Conservation (phyloP, 208 protist species). For the Crithidia expoeki region DNA sequence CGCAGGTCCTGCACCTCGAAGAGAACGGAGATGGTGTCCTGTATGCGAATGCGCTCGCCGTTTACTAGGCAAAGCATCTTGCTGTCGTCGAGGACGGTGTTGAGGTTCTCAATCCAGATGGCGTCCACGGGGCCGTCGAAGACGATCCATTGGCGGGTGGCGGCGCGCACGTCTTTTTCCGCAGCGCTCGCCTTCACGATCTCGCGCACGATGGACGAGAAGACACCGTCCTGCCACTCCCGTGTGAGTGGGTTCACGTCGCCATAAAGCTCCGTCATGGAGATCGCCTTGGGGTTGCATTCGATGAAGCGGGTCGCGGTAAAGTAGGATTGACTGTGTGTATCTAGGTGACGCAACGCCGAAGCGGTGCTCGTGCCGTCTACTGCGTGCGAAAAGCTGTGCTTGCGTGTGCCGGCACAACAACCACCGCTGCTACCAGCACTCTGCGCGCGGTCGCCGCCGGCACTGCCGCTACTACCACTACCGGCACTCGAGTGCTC, state of each 20-base stretch:
- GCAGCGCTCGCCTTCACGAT: constrained; percentile 63
- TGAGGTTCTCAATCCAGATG: constrained; percentile 99
- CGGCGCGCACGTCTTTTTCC: not conserved
- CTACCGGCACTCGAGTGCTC: not conserved
- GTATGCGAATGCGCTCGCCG: constrained; percentile 96
- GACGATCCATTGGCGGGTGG: constrained; percentile 93
- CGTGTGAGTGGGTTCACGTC: constrained; percentile 93
- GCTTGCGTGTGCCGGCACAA: not conserved
- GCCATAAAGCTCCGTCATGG: constrained; percentile 96
- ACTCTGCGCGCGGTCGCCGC: constrained; percentile 9
- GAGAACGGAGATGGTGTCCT: constrained; percentile 89
- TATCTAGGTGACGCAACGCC: constrained; percentile 40
- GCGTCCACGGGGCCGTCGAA: constrained; percentile 99
- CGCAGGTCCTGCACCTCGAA: constrained; percentile 99
- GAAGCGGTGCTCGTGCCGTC: not conserved
- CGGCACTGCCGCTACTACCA: not conserved
- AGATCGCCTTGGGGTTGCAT: constrained; percentile 96
- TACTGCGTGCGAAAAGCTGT: not conserved
- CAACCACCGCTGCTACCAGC: not conserved
- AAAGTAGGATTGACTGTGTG: constrained; percentile 72
- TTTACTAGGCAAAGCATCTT: constrained; percentile 97
- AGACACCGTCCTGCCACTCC: constrained; percentile 96
- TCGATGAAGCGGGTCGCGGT: constrained; percentile 56
- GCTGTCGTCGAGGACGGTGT: constrained; percentile 98
- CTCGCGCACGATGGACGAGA: constrained; percentile 89